These are phyloP conservation scores for Abrus precatorius DNA, from an alignment of 306 rosid species.

Conservation along the genomic window DNA sequence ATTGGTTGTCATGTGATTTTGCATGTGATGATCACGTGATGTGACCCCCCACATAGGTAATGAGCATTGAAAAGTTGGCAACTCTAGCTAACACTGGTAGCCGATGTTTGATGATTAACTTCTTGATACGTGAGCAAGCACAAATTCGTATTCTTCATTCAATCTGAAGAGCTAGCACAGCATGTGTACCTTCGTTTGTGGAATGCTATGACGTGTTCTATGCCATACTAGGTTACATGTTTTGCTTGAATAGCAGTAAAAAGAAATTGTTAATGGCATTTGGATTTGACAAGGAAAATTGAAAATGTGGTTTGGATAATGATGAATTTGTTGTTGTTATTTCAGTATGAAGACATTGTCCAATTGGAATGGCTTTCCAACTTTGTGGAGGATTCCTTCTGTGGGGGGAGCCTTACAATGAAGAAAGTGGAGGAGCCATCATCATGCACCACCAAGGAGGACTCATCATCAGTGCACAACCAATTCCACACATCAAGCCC, in stretches of 20 bases:
- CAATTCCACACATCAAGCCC: slow-evolving; percentile 89
- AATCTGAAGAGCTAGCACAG: not conserved
- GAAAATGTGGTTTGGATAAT: slow-evolving; percentile 43
- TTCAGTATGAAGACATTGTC: slow-evolving; percentile 88
- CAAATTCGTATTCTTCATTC: slow-evolving; percentile 43
- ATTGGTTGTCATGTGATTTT: slow-evolving; percentile 58
- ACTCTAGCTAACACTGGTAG: slow-evolving; percentile 10
- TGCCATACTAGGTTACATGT: not conserved
- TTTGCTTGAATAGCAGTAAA: slow-evolving; percentile 24
- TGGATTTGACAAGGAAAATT: not conserved
- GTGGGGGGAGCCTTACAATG: slow-evolving; percentile 80
- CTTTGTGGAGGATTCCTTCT: slow-evolving; percentile 89
- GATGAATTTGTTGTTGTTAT: slow-evolving; percentile 13
- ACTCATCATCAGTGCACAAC: slow-evolving; percentile 54
- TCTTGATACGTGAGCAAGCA: slow-evolving; percentile 35
- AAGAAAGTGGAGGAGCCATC: slow-evolving; percentile 64
- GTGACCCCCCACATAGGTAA: slow-evolving; percentile 35
- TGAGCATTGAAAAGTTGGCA: slow-evolving; percentile 12
- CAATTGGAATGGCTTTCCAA: slow-evolving; percentile 95
- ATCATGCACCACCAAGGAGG: slow-evolving; percentile 54
- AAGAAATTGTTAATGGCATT: not conserved
- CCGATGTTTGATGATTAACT: slow-evolving; percentile 36
- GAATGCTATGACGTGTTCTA: not conserved
- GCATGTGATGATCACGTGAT: slow-evolving; percentile 52
- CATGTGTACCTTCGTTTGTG: not conserved